Evolutionary conservation across 2,329 filamentous ascomycete species (phyloP), one percentile per base, ranked within the genome.

Genomic region (Colletotrichum australisinense): DNA sequence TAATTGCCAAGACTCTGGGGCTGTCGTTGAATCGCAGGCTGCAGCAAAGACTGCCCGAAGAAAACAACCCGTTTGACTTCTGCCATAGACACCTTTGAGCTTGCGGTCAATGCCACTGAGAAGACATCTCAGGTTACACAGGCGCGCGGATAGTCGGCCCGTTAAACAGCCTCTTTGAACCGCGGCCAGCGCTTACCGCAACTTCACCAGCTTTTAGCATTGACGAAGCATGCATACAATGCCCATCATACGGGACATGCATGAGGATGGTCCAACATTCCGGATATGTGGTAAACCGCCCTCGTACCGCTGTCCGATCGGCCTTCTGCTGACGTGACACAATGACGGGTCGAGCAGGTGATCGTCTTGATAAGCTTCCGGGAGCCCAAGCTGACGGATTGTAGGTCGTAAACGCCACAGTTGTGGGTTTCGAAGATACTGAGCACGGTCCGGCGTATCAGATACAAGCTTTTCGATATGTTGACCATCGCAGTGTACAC

Each of bases 401-500:
- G 56, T 59, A 64, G 58, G 6, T 24, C 16, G 35, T 2, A 26
- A 72, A 28, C 69, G 53, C 66, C 66, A 69, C 12, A 46, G 26
- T 57, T 3, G 24, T 5, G 9, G 42, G 24, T 7, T 28, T 30
- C 1, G 16, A 26, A 19, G 16, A 22, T 7, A n/a, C 53, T 2
- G 6, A 16, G 16, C 22, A 16, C 7, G 4, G 5, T 5, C 30
- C 6, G 53, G 12, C 58, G 30, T 55, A 12, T 69, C 42, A 60
- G 0, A 56, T 1, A 19, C 49, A 26, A 12, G 19, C 35, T 7
- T 42, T 14, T 5, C 1, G 9, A 11, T 4, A 1, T 32, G 32
- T 35, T 4, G 11, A 12, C 11, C 32, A 12, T 12, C 1, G 3
- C 1, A 12, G 4, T 35, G 0, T 4, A 35, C 32, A 12, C 32